phyloP scores from a whole-genome alignment of 164 flowering plant genomes.

The Vitis labrusca region DNA sequence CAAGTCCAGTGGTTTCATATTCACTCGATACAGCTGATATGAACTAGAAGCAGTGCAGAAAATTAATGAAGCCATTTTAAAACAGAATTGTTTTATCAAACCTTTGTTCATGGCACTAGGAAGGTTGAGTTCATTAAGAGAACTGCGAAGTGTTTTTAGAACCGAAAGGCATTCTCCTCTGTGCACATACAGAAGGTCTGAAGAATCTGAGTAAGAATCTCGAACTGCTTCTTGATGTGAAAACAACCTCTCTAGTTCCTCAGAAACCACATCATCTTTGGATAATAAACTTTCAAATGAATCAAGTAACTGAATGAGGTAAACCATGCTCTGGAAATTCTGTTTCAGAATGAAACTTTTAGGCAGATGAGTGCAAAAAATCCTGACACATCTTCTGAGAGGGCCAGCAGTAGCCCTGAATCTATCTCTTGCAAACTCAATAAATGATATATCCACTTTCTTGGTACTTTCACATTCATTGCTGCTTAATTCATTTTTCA shows the following conservation, averaged over 20 bases:
- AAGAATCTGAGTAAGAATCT: background rate
- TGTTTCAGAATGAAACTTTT: slow-evolving; percentile 5
- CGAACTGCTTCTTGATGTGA: background rate
- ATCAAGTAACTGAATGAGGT: slow-evolving; percentile 12
- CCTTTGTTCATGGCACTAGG: background rate
- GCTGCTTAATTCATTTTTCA: too few species aligned
- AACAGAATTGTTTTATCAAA: slow-evolving; percentile 26
- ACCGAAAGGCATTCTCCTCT: slow-evolving; percentile 17
- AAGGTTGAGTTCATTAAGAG: slow-evolving; percentile 5
- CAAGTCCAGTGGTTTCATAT: slow-evolving; percentile 21
- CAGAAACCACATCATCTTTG: slow-evolving; percentile 1
- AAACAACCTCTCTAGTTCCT: slow-evolving; percentile 17
- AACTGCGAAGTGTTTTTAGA: slow-evolving; percentile 9
- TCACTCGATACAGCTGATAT: slow-evolving; percentile 7
- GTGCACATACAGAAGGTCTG: background rate
- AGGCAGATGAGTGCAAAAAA: slow-evolving; percentile 21
- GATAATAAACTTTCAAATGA: slow-evolving; percentile 18
- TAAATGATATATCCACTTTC: too few species aligned
- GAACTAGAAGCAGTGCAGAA: slow-evolving; percentile 56
- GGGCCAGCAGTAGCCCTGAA: too few species aligned
- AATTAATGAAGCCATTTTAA: slow-evolving; percentile 32
- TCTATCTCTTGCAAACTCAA: too few species aligned
- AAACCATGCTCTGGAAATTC: background rate
- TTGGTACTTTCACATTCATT: too few species aligned
- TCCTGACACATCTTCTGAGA: slow-evolving; percentile 9